phyloP scores from a whole-genome alignment of 1,284 basidiomycete genomes.

The Cutaneotrichosporon sp. region DNA sequence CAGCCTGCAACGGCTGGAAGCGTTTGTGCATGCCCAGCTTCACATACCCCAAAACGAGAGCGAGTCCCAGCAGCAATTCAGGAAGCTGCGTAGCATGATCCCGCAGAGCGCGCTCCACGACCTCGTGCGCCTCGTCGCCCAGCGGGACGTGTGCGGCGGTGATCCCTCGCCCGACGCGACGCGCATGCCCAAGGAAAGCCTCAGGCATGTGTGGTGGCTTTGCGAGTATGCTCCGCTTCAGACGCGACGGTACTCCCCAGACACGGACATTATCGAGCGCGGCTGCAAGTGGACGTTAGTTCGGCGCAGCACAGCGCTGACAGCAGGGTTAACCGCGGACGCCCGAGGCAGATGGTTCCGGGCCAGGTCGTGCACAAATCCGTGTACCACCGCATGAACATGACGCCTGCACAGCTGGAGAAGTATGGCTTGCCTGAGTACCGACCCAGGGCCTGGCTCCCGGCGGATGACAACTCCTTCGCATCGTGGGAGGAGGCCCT shows the following conservation, averaged over 20 bases:
- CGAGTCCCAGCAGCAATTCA: background rate
- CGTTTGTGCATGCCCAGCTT: background rate
- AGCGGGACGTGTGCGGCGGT: background rate
- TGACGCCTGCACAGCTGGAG: too few relatives aligned
- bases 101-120: background rate
- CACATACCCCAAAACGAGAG: background rate
- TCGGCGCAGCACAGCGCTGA: too few relatives aligned
- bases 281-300: too few relatives aligned
- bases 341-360: background rate
- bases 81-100: background rate
- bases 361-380: background rate
- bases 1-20: background rate
- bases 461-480: background rate
- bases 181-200: background rate
- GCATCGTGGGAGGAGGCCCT: background rate
- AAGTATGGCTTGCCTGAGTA: too few relatives aligned
- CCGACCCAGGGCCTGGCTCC: too few relatives aligned
- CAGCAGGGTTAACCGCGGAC: too few relatives aligned
- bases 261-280: too few relatives aligned
- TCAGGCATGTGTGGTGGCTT: background rate
- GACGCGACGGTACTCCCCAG: background rate
- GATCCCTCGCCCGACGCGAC: background rate
- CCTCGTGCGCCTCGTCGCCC: background rate
- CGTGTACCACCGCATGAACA: background rate
- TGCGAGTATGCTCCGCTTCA: background rate